These are phyloP conservation scores for Podospora didyma DNA, from an alignment of 495 filamentous ascomycete species.

Conservation along the genomic window DNA sequence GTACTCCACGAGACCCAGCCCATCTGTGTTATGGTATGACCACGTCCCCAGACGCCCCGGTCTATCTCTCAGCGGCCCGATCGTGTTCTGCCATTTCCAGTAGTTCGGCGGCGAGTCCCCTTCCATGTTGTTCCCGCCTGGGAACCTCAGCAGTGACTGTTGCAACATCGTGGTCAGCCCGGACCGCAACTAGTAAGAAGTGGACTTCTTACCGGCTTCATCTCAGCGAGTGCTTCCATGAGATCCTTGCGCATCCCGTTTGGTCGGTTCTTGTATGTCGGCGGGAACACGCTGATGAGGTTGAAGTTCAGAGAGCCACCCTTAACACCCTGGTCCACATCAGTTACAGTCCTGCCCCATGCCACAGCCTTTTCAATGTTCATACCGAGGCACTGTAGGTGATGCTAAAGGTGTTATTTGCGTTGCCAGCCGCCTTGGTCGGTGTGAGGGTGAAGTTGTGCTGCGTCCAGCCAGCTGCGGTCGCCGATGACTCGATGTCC, in stretches of 20 bases:
- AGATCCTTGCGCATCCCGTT: constrained; percentile 63
- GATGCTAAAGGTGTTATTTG: constrained; percentile 63
- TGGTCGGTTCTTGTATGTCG: constrained; percentile 57
- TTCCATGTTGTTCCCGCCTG: constrained; percentile 66
- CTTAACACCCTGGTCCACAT: constrained; percentile 10
- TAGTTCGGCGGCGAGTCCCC: constrained; percentile 47
- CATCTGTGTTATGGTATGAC: constrained; percentile 59
- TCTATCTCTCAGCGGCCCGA: constrained; percentile 59
- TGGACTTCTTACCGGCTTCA: constrained; percentile 37
- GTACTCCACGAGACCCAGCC: constrained; percentile 60
- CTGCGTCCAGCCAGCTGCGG: constrained; percentile 43
- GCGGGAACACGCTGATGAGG: constrained; percentile 63
- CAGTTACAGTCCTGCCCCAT: too few relatives aligned
- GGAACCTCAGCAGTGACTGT: constrained; percentile 52
- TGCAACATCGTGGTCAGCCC: background rate
- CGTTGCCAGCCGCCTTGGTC: constrained; percentile 43
- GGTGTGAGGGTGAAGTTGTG: constrained; percentile 44
- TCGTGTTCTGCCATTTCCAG: constrained; percentile 68
- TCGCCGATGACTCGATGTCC: constrained; percentile 23
- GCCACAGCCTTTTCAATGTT: background rate
- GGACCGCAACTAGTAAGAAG: background rate
- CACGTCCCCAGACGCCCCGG: constrained; percentile 59
- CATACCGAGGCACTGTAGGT: constrained; percentile 49
- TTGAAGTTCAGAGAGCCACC: constrained; percentile 56
- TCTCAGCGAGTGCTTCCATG: constrained; percentile 48